Base-by-base conservation (phyloP, 2,329 filamentous ascomycete species). In the Fusarium zealandicum region DNA sequence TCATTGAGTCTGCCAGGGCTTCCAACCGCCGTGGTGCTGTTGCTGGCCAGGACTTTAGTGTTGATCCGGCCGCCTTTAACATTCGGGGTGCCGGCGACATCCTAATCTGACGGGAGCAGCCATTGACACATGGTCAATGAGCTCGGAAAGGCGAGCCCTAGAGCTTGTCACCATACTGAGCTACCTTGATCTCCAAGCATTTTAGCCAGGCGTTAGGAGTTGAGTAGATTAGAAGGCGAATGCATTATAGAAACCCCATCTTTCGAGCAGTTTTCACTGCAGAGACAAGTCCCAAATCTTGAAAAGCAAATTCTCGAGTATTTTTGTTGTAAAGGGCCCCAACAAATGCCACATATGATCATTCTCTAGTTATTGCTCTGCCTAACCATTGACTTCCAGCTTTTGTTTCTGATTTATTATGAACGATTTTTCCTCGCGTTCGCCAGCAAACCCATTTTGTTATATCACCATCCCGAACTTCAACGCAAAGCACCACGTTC, bases 1-100 rank as follows among this genome's bases (percentile, higher is more conserved):
- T 87, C 11, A 75, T 90, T 11, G 86, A 89, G 56, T 39, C 60
- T 5, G 54, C 60, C 35, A 75, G 70, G 53, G 38, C 49, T 1
- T 68, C 40, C 20, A 64, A 40, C 14, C 60, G 64, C 9, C 62
- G 67, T 9, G 63, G 61, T 25, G 22, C 5, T 3, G 59, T 45
- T 3, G 59, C 45, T 7, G 52, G 51, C 3, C 54, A 57, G 18
- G 67, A 69, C 6, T 69, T 58, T 40, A 16, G 59, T n/a, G 41
- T 59, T 11, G 60, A 61, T 22, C 59, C 63, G 6, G 33, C 60
- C n/a, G 30, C 68, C 12, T 72, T 64, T 31, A 67, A 43, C 37
- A 53, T 70, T 13, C 55, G 67, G 2, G 64, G 65, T 4, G 54
- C 71, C 5, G 72, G 70, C 1, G 73, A 75, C 37, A 51, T 75